These are phyloP conservation scores for Penicillium sp. DNA, from an alignment of 2,329 filamentous ascomycete species.

Conservation along the genomic window DNA sequence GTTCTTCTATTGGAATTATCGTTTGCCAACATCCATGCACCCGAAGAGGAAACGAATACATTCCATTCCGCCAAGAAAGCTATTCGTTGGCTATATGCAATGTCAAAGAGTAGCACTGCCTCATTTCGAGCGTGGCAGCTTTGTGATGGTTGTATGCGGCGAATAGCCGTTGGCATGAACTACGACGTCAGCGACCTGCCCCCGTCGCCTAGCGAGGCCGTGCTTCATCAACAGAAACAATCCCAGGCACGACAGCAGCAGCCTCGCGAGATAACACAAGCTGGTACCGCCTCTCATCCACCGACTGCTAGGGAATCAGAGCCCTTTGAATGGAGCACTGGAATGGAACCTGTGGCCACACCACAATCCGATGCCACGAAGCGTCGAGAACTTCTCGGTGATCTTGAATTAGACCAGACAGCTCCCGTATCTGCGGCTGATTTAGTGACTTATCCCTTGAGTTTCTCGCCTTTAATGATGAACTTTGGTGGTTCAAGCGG, in stretches of 20 bases:
- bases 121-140: constrained; percentile 41
- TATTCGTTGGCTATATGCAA: constrained; percentile 40
- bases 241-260: not conserved
- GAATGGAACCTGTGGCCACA: constrained; percentile 8
- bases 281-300: not conserved
- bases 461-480: constrained; percentile 7
- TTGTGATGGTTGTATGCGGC: constrained; percentile 34
- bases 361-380: not conserved
- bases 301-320: not conserved
- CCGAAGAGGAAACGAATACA: constrained; percentile 35
- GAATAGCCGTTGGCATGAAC: constrained; percentile 31
- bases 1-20: constrained; percentile 45
- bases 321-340: constrained; percentile 10
- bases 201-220: constrained; percentile 15
- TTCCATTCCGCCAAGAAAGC: constrained; percentile 38
- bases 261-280: not conserved
- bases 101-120: constrained; percentile 36
- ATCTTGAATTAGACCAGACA: not conserved
- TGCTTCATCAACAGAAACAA: constrained; percentile 9
- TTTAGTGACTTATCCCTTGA: constrained; percentile 3
- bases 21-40: constrained; percentile 42
- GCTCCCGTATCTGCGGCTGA: not conserved
- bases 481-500: constrained; percentile 1
- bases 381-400: constrained; percentile 1
- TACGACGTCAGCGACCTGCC: constrained; percentile 35